Percentiles rank a stretch among this genome's conserved stretches.
These are phyloP conservation scores for Apiospora kogelbergensis DNA, from an alignment of 2,329 filamentous ascomycete genomes.

Conservation along the genomic window DNA sequence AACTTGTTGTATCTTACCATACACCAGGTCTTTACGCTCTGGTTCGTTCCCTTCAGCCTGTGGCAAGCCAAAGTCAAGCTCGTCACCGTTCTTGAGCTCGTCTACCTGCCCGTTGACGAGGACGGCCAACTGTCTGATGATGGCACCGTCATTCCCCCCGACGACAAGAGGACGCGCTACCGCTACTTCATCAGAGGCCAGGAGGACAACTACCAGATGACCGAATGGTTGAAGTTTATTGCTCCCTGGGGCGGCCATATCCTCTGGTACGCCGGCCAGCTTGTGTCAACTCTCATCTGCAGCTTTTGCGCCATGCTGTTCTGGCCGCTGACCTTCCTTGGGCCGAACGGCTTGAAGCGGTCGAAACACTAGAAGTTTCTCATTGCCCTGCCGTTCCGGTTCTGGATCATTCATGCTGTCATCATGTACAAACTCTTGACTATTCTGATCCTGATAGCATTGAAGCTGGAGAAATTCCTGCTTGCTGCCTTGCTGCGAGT, in stretches of 20 bases:
- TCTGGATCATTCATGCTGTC: not conserved
- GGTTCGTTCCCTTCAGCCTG: conserved; percentile 66
- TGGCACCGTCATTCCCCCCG: conserved; percentile 6
- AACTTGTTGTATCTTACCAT: conserved; percentile 73
- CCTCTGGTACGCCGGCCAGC: conserved; percentile 58
- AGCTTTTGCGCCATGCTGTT: conserved; percentile 51
- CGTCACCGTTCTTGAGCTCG: conserved; percentile 66
- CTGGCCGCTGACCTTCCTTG: conserved; percentile 17
- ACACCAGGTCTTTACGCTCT: conserved; percentile 74
- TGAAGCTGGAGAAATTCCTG: not conserved
- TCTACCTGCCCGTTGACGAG: conserved; percentile 38
- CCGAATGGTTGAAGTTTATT: conserved; percentile 74
- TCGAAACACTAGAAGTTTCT: not conserved
- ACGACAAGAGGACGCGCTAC: conserved; percentile 29
- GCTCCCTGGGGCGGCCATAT: conserved; percentile 56
- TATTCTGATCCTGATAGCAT: not conserved
- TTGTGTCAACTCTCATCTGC: conserved; percentile 64
- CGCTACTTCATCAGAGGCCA: conserved; percentile 74
- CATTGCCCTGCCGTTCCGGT: not conserved
- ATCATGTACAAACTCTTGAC: not conserved
- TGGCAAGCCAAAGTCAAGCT: conserved; percentile 68
- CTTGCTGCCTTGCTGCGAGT: not conserved
- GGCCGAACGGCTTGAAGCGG: not conserved
- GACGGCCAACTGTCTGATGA: conserved; percentile 17
- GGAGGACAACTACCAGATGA: conserved; percentile 79